phyloP scores from a whole-genome alignment of 2,329 filamentous ascomycete genomes.

The Tolypocladium inflatum region DNA sequence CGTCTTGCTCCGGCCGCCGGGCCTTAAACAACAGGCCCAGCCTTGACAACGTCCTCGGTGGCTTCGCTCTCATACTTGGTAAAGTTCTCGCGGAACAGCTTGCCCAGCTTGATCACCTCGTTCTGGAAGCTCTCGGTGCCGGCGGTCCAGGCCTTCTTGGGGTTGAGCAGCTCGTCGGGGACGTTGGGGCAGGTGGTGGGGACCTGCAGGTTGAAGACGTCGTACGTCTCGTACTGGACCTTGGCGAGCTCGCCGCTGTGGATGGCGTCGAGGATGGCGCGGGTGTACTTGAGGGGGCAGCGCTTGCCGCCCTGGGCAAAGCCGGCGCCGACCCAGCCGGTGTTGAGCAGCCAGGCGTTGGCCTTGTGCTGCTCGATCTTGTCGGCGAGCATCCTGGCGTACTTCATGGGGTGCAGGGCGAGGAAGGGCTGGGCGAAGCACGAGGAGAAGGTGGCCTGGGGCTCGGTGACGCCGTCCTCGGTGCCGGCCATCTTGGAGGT shows the following conservation, averaged over 20 bases:
- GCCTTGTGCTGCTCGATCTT: slow-evolving; percentile 94
- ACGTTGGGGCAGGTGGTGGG: slow-evolving; percentile 86
- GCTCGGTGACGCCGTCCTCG: slow-evolving; percentile 92
- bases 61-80: slow-evolving; percentile 86
- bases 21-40: slow-evolving; percentile 38
- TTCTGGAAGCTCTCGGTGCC: slow-evolving; percentile 71
- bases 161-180: slow-evolving; percentile 88
- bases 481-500: slow-evolving; percentile 99
- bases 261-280: slow-evolving; percentile 95
- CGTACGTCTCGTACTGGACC: slow-evolving; percentile 88
- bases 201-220: slow-evolving; percentile 93
- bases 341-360: slow-evolving; percentile 98
- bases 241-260: slow-evolving; percentile 94
- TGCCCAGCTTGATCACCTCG: slow-evolving; percentile 85
- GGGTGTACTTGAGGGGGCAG: slow-evolving; percentile 97
- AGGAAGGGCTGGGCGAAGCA: slow-evolving; percentile 99
- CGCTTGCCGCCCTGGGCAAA: slow-evolving; percentile 88
- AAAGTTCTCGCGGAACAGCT: slow-evolving; percentile 94
- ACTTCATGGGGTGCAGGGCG: slow-evolving; percentile 97
- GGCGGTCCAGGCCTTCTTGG: slow-evolving; percentile 82
- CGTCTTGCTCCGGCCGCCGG: not conserved
- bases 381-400: slow-evolving; percentile 95
- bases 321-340: slow-evolving; percentile 90
- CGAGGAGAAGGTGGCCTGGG: slow-evolving; percentile 96
- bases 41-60: slow-evolving; percentile 66